Base-by-base conservation (phyloP, 2,329 filamentous ascomycete species). In the Pseudogymnoascus sp. region DNA sequence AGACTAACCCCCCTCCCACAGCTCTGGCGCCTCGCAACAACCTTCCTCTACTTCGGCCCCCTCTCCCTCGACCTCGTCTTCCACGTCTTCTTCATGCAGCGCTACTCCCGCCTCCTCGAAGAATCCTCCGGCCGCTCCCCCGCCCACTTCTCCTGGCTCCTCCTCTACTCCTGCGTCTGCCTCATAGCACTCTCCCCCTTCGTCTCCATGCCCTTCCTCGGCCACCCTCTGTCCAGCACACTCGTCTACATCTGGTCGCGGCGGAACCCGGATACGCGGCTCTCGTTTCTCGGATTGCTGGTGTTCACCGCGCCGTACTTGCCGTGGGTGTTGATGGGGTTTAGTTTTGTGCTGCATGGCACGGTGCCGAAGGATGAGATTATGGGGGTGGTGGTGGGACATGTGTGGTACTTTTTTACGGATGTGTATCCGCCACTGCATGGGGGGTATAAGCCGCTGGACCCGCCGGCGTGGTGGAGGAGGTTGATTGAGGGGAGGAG, bases 231-330 rank as follows among this genome's bases (percentile, higher is more conserved):
- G 13, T 96, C 91, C 3, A 96, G 92, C 61, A 96, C 91, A 5
- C 81, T 99, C 66, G 93, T 98, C 64, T 99, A 99, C 76, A 97
- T 99, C 72, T 99, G 95, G 95, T 95, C 92, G 67, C 85, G 95
- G 62, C 87, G 93, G 64, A 98, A 99, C 74, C 93, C 95, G 0
- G 91, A 97, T 68, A 96, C 92, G 0, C 83, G 91, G 65, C 82
- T 99, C 13, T 96, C 91, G 73, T 92, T 96, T 75, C 79, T 99
- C 4, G 95, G 95, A 0, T 75, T 99, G 60, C 77, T 98, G 45
- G 90, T 95, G 1, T 98, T 99, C 77, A 92, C 90, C 4, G 95
- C 95, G 21, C 95, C 95, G 0, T 98, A 96, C 76, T 80, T 99
- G 54, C 95, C 95, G 0, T 98, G 93, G 93, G 93, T 99, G 2